phyloP scores from a whole-genome alignment of 805 yeast genomes.

The Saturnispora zaruensis region DNA sequence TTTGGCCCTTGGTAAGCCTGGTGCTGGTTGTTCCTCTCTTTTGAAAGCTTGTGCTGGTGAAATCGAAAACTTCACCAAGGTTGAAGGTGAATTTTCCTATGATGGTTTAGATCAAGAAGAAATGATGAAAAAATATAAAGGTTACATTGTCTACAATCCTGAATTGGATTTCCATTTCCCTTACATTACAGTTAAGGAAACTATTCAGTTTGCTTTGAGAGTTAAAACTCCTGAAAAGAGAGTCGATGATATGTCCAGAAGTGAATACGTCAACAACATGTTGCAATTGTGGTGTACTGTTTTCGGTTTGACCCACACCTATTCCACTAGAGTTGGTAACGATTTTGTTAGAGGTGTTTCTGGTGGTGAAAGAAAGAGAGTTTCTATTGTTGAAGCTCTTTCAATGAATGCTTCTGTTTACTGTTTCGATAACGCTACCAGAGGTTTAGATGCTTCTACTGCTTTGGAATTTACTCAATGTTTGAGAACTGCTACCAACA shows the following conservation, averaged over 20 bases:
- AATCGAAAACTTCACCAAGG: constrained; percentile 34
- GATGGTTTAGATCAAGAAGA: constrained; percentile 54
- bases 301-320: constrained; percentile 51
- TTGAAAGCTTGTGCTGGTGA: constrained; percentile 55
- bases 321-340: constrained; percentile 55
- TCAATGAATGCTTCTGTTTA: constrained; percentile 46
- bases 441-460: constrained; percentile 67
- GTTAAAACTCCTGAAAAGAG: constrained; percentile 53
- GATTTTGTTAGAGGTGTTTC: constrained; percentile 61
- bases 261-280: constrained; percentile 33
- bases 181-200: constrained; percentile 64
- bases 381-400: constrained; percentile 56
- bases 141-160: constrained; percentile 49
- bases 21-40: constrained; percentile 72
- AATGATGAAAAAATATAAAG: constrained; percentile 49
- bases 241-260: constrained; percentile 35
- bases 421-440: constrained; percentile 62
- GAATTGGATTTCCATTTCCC: constrained; percentile 71
- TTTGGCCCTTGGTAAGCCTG: constrained; percentile 64
- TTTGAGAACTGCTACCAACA: constrained; percentile 52
- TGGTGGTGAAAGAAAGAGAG: constrained; percentile 69
- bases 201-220: constrained; percentile 60
- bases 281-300: constrained; percentile 45
- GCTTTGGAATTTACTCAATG: constrained; percentile 59
- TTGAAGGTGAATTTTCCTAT: constrained; percentile 49